phyloP scores from a whole-genome alignment of 2,329 filamentous ascomycete genomes.

The Fusarium sp. region DNA sequence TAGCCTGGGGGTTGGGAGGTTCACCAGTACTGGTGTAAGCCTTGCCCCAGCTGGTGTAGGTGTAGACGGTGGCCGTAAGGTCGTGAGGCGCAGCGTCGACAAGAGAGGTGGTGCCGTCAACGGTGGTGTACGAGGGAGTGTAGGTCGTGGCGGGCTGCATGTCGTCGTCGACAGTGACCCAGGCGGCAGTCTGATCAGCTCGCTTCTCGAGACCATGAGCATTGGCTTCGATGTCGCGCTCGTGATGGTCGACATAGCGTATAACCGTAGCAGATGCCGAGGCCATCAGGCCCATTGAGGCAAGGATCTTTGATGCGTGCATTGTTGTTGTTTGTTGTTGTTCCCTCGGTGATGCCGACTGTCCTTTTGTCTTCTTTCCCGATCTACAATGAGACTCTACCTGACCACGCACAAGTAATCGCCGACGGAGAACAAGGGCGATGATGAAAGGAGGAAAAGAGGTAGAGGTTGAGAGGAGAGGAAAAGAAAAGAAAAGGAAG shows the following conservation, averaged over 20 bases:
- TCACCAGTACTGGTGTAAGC: slow-evolving; percentile 60
- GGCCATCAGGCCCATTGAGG: slow-evolving; percentile 52
- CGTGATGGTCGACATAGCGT: slow-evolving; percentile 36
- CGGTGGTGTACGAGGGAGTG: slow-evolving; percentile 64
- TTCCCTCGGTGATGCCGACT: slow-evolving; percentile 10
- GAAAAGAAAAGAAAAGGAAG: slow-evolving; percentile 2
- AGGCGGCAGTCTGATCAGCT: slow-evolving; percentile 60
- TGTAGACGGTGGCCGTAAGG: slow-evolving; percentile 62
- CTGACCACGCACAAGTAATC: slow-evolving; percentile 14
- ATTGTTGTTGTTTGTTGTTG: slow-evolving; percentile 45
- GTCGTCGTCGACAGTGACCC: slow-evolving; percentile 66
- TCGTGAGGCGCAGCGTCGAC: slow-evolving; percentile 61
- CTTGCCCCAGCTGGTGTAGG: slow-evolving; percentile 54
- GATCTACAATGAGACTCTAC: slow-evolving; percentile 17
- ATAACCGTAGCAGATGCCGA: slow-evolving; percentile 45
- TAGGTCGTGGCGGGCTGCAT: slow-evolving; percentile 62
- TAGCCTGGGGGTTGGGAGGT: slow-evolving; percentile 62
- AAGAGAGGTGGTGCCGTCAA: slow-evolving; percentile 60
- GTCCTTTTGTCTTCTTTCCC: slow-evolving; percentile 13
- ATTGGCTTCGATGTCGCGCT: slow-evolving; percentile 30
- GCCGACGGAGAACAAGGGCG: slow-evolving; percentile 37
- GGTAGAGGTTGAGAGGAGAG: slow-evolving; percentile 10
- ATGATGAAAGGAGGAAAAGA: slow-evolving; percentile 13
- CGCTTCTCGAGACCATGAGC: slow-evolving; percentile 43
- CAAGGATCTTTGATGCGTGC: slow-evolving; percentile 52